phyloP scores from a whole-genome alignment of 1,139 yeast genomes.

The Pichia cactophila region DNA sequence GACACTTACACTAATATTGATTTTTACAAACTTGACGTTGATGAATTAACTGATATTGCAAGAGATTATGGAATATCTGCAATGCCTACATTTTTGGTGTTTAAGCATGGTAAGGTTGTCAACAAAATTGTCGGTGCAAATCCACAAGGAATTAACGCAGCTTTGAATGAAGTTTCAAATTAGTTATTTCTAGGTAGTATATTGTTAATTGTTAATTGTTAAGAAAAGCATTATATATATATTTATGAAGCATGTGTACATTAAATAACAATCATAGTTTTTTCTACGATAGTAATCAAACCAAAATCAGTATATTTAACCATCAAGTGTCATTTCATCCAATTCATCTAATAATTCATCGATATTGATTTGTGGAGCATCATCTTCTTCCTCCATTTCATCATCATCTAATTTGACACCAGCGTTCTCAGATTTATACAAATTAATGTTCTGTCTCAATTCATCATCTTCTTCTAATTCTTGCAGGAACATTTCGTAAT shows the following conservation, averaged over 20 bases:
- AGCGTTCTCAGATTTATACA: slow-evolving; percentile 59
- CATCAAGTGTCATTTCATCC: slow-evolving; percentile 80
- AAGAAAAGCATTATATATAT: not conserved
- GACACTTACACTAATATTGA: slow-evolving; percentile 40
- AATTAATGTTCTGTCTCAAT: slow-evolving; percentile 80
- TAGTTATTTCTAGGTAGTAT: not conserved
- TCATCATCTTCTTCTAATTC: slow-evolving; percentile 97
- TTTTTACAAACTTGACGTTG: slow-evolving; percentile 79
- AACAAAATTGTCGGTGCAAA: slow-evolving; percentile 74
- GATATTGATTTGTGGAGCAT: slow-evolving; percentile 67
- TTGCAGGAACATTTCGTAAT: slow-evolving; percentile 91
- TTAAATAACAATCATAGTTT: not conserved
- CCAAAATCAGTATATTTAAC: not conserved
- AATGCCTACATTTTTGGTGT: slow-evolving; percentile 81
- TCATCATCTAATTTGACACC: slow-evolving; percentile 31
- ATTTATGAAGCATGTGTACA: not conserved
- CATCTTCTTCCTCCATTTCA: slow-evolving; percentile 49
- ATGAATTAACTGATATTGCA: slow-evolving; percentile 54
- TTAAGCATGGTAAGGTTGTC: slow-evolving; percentile 58
- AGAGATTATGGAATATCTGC: slow-evolving; percentile 63
- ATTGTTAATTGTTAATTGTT: not conserved
- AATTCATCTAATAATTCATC: slow-evolving; percentile 86
- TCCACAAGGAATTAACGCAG: slow-evolving; percentile 40
- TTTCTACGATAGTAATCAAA: not conserved
- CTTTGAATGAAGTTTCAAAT: slow-evolving; percentile 17